Evolutionary conservation across 106 monocot species (phyloP), one percentile per base, ranked within the genome.

Genomic region (Gastrodia elata): DNA sequence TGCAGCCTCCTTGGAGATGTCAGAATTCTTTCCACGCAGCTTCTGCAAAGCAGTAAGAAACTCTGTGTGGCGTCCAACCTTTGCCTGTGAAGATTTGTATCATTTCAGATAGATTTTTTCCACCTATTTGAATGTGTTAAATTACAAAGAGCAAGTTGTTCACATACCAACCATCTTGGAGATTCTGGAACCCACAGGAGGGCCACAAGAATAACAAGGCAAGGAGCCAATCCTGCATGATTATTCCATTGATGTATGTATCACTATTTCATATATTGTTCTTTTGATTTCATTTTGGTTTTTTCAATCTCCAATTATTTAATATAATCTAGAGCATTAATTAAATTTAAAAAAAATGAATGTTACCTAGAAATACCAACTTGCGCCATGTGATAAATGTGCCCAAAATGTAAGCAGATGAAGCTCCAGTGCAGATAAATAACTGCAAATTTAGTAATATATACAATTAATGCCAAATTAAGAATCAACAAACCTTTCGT

Each of bases 111-210:
- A n/a, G 52, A 36, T 33, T 33, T 55, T 46, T 46, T 11, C 9
- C 2, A 18, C 13, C 22, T 49, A 5, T 30, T 34, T 58, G 26
- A 58, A 27, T 58, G 7, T 27, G 7, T 27, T 25, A 26, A 25
- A 55, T 39, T 3, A 39, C 24, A 39, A 0, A 39, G 0, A 5
- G 38, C 39, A 0, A 39, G 38, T 13, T 30, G 1, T 8, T 24
- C 39, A 52, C 75, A 65, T 79, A 89, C 92, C 84, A 89, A 80
- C 92, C 92, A 92, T 77, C 92, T 89, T 39, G 92, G 92, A 65
- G 92, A 92, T 30, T 92, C 92, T 79, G 92, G 92, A 78, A 92
- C 81, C 42, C 87, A 61, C 24, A 83, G 65, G 43, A 86, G 78
- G 10, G 86, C 92, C 0, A 82, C 2, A 64, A 92, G 77, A 24